Conservation (phyloP, 164 flowering plant species). For the Piper betle region DNA sequence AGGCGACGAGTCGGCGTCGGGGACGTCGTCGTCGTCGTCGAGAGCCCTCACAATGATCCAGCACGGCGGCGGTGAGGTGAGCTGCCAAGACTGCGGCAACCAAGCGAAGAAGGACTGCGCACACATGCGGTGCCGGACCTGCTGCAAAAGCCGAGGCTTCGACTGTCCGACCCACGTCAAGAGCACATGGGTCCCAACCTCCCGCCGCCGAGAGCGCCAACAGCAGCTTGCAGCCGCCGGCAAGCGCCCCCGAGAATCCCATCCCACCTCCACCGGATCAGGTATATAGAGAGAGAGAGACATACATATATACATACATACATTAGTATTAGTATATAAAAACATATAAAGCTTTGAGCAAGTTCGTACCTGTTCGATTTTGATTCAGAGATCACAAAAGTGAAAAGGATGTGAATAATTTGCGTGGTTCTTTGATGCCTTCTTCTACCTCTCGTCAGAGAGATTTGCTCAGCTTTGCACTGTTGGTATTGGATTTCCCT, state of each 20-base stretch:
- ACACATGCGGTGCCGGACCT: slow-evolving; percentile 68
- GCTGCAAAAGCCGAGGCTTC: slow-evolving; percentile 76
- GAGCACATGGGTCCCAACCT: slow-evolving; percentile 82
- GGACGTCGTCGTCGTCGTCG: slow-evolving; percentile 8
- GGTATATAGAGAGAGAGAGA: slow-evolving; percentile 15
- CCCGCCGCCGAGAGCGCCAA: slow-evolving; percentile 57
- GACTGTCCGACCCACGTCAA: slow-evolving; percentile 63
- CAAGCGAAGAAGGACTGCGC: slow-evolving; percentile 78
- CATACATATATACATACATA: too few species aligned
- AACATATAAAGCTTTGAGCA: too few species aligned
- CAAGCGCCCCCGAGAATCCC: slow-evolving; percentile 31
- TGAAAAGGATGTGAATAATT: neutral
- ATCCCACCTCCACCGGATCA: slow-evolving; percentile 29
- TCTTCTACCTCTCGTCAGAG: neutral
- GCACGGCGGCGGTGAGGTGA: slow-evolving; percentile 14
- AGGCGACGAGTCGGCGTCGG: slow-evolving; percentile 14
- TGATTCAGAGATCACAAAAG: neutral
- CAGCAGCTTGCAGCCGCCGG: slow-evolving; percentile 20
- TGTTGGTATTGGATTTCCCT: neutral
- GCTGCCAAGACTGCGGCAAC: slow-evolving; percentile 79
- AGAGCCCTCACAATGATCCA: slow-evolving; percentile 26
- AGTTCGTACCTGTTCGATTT: too few species aligned
- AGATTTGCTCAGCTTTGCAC: neutral
- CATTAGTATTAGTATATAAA: too few species aligned
- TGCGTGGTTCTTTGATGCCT: neutral